Evolutionary conservation across 768 basidiomycete genomes (phyloP), one percentile per base, ranked within the genome.

Genomic region (Phylloporus rhodoxanthus): DNA sequence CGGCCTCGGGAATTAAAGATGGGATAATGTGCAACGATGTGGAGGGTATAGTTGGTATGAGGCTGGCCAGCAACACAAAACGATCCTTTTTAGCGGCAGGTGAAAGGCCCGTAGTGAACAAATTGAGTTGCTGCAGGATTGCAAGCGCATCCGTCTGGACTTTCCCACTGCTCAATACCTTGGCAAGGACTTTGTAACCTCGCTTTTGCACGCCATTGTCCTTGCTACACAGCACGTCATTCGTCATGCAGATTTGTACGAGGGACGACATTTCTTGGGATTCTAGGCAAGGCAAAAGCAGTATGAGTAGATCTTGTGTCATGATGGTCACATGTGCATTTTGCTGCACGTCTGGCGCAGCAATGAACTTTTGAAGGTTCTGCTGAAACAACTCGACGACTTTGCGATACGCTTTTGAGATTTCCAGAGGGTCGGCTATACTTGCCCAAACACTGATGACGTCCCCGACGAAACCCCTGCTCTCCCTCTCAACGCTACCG

Each of bases 181-280:
- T 85, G 28, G 85, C 75, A 14, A 98, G 75, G 15, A 87, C 82
- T 62, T 95, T 87, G 71, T 98, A 98, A 8, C 85, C 89, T 57
- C 94, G 89, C 70, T 99, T 99, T 71, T 98, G 95, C 5, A 95
- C 83, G 3, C 83, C 91, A 44, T 88, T 88, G 60, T 97, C 92
- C 57, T 73, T 79, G 58, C 81, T 82, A 46, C 79, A 78, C 5
- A 98, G 73, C 20, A 96, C 78, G 26, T 81, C 78, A 1, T 75
- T 63, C 0, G 78, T 74, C n/a, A 90, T 71, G 49, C 79, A 87
- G n/a, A 85, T 69, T 21, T 79, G 72, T 66, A 91, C 85, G 14
- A 96, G 73, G 0, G 76, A 72, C 5, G 71, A 68, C 5, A 82
- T 77, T 48, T 93, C 86, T 5, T 73, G 57, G 0, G 67, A 47